Evolutionary conservation across 2,329 filamentous ascomycete species (phyloP).

Genomic region (Hymenoscyphus albidus): DNA sequence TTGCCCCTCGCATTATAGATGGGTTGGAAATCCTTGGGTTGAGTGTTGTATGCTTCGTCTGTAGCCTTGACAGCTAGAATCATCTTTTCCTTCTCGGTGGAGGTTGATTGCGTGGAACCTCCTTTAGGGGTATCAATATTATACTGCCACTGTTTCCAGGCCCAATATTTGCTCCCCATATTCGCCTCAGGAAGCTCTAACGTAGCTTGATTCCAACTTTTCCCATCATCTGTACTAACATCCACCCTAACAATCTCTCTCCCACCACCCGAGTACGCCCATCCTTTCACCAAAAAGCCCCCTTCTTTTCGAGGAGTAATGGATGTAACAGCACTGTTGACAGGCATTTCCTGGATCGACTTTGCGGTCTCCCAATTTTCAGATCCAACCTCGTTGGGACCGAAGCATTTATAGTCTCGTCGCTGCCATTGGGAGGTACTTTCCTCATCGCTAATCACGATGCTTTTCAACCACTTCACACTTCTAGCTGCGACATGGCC

Average conservation of each 20-base stretch:
- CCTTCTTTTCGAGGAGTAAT: slow-evolving; percentile 39
- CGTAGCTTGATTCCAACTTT: slow-evolving; percentile 54
- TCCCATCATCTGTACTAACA: slow-evolving; percentile 44
- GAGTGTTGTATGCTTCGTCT: slow-evolving; percentile 63
- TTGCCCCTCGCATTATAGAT: slow-evolving; percentile 64
- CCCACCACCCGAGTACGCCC: slow-evolving; percentile 48
- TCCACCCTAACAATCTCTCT: slow-evolving; percentile 48
- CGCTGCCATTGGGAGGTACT: slow-evolving; percentile 45
- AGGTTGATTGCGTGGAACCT: background rate
- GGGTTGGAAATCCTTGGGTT: slow-evolving; percentile 56
- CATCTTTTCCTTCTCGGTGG: slow-evolving; percentile 3
- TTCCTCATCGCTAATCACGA: slow-evolving; percentile 42
- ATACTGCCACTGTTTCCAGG: slow-evolving; percentile 10
- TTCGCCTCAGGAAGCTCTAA: slow-evolving; percentile 33
- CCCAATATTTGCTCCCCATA: slow-evolving; percentile 7
- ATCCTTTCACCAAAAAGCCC: slow-evolving; percentile 40
- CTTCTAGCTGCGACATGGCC: slow-evolving; percentile 43
- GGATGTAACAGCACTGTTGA: slow-evolving; percentile 61
- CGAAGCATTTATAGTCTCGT: slow-evolving; percentile 66
- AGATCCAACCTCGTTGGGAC: slow-evolving; percentile 53
- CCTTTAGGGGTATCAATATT: background rate
- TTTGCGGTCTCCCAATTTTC: slow-evolving; percentile 61
- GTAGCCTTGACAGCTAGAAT: slow-evolving; percentile 58
- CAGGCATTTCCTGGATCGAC: slow-evolving; percentile 63
- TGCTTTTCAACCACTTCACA: slow-evolving; percentile 46